These are phyloP conservation scores for Hypoxylon perforatum DNA, from an alignment of 495 filamentous ascomycete species.

Conservation along the genomic window DNA sequence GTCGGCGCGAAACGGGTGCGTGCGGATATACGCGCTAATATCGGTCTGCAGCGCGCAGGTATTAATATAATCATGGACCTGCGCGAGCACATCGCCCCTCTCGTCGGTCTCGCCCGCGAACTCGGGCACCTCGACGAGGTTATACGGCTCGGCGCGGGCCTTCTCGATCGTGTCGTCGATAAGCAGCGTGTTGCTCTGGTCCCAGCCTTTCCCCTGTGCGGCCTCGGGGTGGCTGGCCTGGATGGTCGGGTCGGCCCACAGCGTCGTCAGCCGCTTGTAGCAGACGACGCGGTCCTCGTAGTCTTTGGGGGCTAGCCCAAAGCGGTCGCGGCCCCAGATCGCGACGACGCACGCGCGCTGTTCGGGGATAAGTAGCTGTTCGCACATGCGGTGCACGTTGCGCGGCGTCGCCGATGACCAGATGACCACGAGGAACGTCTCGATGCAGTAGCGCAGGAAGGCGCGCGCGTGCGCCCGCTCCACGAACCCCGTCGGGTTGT, in stretches of 20 bases:
- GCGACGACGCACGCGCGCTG: constrained; percentile 66
- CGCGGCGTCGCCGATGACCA: constrained; percentile 85
- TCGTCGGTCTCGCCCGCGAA: constrained; percentile 65
- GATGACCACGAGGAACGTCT: constrained; percentile 80
- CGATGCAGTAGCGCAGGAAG: constrained; percentile 76
- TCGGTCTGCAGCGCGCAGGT: constrained; percentile 53
- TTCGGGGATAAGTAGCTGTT: constrained; percentile 58
- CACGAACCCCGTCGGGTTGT: constrained; percentile 61
- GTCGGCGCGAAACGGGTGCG: constrained; percentile 44
- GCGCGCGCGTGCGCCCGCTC: constrained; percentile 68
- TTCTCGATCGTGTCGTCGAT: constrained; percentile 87
- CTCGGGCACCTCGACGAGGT: constrained; percentile 82
- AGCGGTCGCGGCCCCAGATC: constrained; percentile 82
- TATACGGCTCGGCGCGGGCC: constrained; percentile 83
- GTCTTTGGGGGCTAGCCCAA: constrained; percentile 71
- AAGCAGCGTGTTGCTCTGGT: constrained; percentile 87
- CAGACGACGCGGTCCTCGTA: constrained; percentile 80
- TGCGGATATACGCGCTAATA: constrained; percentile 58
- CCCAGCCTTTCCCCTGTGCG: constrained; percentile 63
- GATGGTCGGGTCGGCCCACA: constrained; percentile 74
- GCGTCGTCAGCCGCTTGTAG: constrained; percentile 80
- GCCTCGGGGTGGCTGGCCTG: constrained; percentile 59
- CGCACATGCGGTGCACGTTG: constrained; percentile 74
- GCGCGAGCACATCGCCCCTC: constrained; percentile 50
- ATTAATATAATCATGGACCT: constrained; percentile 63